Conservation (phyloP, 2,329 filamentous ascomycete genomes). For the Aspergillus pseudoglaucus region DNA sequence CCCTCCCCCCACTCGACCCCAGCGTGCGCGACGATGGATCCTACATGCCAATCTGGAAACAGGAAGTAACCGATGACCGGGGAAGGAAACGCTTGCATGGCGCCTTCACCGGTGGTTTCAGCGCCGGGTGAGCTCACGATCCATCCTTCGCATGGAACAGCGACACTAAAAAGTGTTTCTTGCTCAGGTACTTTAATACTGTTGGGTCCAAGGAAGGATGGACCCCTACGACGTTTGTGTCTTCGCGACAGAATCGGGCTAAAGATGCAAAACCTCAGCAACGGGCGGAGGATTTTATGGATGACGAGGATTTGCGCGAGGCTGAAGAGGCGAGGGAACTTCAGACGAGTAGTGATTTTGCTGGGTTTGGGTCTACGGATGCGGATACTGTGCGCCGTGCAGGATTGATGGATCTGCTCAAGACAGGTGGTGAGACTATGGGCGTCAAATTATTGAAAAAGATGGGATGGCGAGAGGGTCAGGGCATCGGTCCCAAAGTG, state of each 20-base stretch:
- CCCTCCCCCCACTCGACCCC: constrained; percentile 70
- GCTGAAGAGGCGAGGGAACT: constrained; percentile 70
- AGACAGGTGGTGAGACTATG: constrained; percentile 70
- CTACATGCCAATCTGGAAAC: constrained; percentile 94
- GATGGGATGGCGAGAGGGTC: constrained; percentile 95
- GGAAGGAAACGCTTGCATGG: constrained; percentile 88
- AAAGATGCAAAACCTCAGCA: constrained; percentile 55
- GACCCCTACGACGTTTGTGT: constrained; percentile 87
- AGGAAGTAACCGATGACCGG: constrained; percentile 89
- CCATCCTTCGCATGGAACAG: constrained; percentile 20
- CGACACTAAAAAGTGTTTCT: constrained; percentile 26
- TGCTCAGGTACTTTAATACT: constrained; percentile 83
- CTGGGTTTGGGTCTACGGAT: constrained; percentile 64
- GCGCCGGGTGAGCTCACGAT: constrained; percentile 68
- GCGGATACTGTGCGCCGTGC: constrained; percentile 48
- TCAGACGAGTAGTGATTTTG: constrained; percentile 66
- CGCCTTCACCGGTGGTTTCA: constrained; percentile 93
- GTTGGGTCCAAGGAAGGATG: constrained; percentile 98
- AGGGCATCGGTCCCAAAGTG: constrained; percentile 85
- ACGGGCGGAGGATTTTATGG: constrained; percentile 90
- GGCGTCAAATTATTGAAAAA: constrained; percentile 75
- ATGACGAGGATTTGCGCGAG: constrained; percentile 89
- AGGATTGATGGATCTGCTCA: constrained; percentile 65
- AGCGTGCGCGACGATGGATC: constrained; percentile 80
- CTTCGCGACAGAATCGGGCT: constrained; percentile 71